Percentiles rank a stretch among this genome's conserved stretches.
phyloP scores from a whole-genome alignment of 495 filamentous ascomycete genomes.

The Penicillium chermesinum region DNA sequence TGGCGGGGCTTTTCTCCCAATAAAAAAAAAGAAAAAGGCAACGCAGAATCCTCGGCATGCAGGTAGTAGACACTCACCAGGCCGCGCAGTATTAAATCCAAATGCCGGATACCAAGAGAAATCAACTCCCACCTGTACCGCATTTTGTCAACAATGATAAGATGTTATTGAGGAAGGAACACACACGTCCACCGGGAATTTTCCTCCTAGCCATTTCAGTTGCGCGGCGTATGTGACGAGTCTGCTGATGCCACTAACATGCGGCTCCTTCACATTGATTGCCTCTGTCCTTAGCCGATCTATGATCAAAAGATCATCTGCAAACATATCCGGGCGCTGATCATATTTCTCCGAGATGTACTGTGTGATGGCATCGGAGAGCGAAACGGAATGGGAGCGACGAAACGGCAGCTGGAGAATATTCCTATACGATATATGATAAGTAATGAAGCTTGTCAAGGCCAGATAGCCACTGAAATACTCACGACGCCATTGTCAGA shows the following conservation, averaged over 20 bases:
- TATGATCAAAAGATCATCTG: slow-evolving; percentile 79
- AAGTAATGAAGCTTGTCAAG: not conserved
- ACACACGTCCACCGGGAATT: slow-evolving; percentile 92
- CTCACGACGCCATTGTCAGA: slow-evolving; percentile 43
- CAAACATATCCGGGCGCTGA: slow-evolving; percentile 97
- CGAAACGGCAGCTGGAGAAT: slow-evolving; percentile 77
- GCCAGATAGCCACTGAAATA: slow-evolving; percentile 2
- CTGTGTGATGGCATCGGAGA: slow-evolving; percentile 80
- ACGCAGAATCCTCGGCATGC: not conserved
- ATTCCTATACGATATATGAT: slow-evolving; percentile 28
- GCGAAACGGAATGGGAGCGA: slow-evolving; percentile 66
- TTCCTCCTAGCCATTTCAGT: slow-evolving; percentile 87
- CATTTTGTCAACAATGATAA: not conserved
- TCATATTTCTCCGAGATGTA: slow-evolving; percentile 99
- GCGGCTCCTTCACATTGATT: slow-evolving; percentile 80
- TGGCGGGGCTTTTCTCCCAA: not conserved
- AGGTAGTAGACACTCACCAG: slow-evolving; percentile 39
- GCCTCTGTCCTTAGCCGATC: slow-evolving; percentile 78
- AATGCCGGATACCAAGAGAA: slow-evolving; percentile 94
- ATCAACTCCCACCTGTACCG: slow-evolving; percentile 75
- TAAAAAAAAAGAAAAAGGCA: not conserved
- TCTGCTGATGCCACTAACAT: slow-evolving; percentile 83
- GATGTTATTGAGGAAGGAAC: not conserved
- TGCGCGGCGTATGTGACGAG: slow-evolving; percentile 86
- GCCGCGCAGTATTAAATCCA: slow-evolving; percentile 79